phyloP scores from a whole-genome alignment of 2,329 filamentous ascomycete genomes.

The Ophiostoma quercus region DNA sequence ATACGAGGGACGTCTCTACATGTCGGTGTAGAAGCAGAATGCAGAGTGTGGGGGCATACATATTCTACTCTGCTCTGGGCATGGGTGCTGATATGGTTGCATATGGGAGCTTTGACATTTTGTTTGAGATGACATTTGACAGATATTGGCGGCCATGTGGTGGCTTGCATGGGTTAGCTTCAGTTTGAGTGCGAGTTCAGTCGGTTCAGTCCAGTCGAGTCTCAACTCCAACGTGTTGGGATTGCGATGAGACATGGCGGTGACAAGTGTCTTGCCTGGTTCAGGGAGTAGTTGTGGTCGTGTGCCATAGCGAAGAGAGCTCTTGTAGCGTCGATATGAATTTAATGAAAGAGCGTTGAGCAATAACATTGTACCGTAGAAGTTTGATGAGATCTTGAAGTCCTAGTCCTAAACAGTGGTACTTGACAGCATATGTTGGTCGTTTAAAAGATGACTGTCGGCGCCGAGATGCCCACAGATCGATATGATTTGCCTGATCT shows the following conservation, averaged over 20 bases:
- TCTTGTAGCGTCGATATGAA: neutral
- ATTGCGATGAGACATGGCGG: neutral
- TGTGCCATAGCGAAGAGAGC: neutral
- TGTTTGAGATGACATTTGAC: neutral
- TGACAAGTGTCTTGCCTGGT: neutral
- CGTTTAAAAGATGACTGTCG: neutral
- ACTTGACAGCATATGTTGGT: too few species aligned
- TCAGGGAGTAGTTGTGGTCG: neutral
- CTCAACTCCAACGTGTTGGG: neutral
- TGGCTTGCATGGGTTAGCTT: neutral
- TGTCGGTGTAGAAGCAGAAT: conserved; percentile 22
- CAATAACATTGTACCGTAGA: neutral
- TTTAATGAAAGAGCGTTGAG: neutral
- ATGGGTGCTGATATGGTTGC: neutral
- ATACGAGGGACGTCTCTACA: conserved; percentile 37
- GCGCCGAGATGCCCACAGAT: neutral
- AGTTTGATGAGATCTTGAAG: neutral
- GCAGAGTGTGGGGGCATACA: neutral
- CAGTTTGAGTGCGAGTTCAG: too few species aligned
- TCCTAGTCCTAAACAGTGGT: neutral
- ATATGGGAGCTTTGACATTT: neutral
- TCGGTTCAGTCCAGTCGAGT: neutral
- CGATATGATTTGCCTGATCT: neutral
- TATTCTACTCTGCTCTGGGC: neutral
- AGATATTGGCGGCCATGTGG: neutral